phyloP scores from a whole-genome alignment of 306 rosid genomes.

The Prunus dulcis region DNA sequence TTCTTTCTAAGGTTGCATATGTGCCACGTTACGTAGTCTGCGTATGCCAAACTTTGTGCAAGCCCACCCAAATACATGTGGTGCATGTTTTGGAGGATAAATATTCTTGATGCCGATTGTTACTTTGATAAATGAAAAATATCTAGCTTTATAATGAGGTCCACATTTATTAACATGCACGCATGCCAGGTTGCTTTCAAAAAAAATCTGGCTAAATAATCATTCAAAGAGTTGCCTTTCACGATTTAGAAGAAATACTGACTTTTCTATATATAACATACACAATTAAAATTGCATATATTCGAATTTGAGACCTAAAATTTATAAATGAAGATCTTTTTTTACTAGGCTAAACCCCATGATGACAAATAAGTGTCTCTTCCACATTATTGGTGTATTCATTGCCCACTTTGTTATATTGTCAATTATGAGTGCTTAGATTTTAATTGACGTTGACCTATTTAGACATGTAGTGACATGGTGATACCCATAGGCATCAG shows the following conservation, averaged over 20 bases:
- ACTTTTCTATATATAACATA: neutral
- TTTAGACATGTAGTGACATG: conserved; percentile 58
- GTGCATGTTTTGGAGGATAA: neutral
- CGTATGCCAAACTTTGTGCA: neutral
- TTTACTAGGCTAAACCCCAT: fast-evolving
- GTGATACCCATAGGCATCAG: conserved; percentile 45
- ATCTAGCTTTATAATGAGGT: neutral
- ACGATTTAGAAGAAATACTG: neutral
- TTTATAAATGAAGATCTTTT: no score
- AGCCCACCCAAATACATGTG: neutral
- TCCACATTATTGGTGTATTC: no score
- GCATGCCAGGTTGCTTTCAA: neutral
- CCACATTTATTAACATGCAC: neutral
- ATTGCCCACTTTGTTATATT: no score
- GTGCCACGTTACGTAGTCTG: neutral
- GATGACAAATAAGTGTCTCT: no score
- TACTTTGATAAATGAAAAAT: neutral
- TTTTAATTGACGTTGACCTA: neutral
- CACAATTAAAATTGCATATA: fast-evolving
- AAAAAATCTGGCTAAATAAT: neutral
- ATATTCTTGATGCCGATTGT: neutral
- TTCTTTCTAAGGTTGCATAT: neutral
- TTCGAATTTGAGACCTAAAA: no score
- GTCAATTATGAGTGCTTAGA: neutral
- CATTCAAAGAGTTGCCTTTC: neutral